These are phyloP conservation scores for Craspedostauros australis DNA, from an alignment of 108 stramenopile species.

Conservation along the genomic window DNA sequence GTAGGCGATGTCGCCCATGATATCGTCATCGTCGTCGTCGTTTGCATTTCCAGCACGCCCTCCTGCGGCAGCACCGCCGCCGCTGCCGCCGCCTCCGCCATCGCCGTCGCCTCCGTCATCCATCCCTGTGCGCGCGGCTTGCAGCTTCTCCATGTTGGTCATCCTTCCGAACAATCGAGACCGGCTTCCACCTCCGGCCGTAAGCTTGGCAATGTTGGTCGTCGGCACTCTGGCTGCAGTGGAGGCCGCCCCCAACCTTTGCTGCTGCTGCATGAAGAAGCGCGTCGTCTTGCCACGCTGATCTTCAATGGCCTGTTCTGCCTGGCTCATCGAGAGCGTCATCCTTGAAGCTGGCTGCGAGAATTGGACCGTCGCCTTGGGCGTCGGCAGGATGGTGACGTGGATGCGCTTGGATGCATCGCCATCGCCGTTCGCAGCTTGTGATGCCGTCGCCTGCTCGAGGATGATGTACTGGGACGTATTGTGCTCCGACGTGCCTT, in stretches of 20 bases:
- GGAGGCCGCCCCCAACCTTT: constrained; percentile 16
- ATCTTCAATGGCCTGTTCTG: constrained; percentile 70
- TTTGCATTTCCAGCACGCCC: too few relatives aligned
- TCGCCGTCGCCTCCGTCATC: constrained; percentile 18
- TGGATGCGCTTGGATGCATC: constrained; percentile 15
- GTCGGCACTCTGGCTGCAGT: too few relatives aligned
- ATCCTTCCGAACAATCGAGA: constrained; percentile 58
- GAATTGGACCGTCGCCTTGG: constrained; percentile 60
- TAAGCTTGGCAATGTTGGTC: too few relatives aligned
- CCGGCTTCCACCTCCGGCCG: constrained; percentile 21
- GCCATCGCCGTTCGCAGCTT: not conserved
- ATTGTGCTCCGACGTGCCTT: constrained; percentile 74
- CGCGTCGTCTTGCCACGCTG: constrained; percentile 49
- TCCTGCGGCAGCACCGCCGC: constrained; percentile 70
- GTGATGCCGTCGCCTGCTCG: not conserved
- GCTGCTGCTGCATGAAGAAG: constrained; percentile 70
- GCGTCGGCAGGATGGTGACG: constrained; percentile 40
- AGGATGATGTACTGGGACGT: constrained; percentile 61
- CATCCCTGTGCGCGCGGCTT: constrained; percentile 2
- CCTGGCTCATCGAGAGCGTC: constrained; percentile 63
- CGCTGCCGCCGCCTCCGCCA: constrained; percentile 74
- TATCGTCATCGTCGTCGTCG: constrained; percentile 71
- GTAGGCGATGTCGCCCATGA: constrained; percentile 77
- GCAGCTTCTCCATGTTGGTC: constrained; percentile 4
- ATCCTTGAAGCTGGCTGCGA: constrained; percentile 63